Percentiles rank a stretch among this genome's conserved stretches.
Evolutionary conservation across 768 basidiomycete genomes (phyloP).

Genomic region (Agrocybe chaxingu): DNA sequence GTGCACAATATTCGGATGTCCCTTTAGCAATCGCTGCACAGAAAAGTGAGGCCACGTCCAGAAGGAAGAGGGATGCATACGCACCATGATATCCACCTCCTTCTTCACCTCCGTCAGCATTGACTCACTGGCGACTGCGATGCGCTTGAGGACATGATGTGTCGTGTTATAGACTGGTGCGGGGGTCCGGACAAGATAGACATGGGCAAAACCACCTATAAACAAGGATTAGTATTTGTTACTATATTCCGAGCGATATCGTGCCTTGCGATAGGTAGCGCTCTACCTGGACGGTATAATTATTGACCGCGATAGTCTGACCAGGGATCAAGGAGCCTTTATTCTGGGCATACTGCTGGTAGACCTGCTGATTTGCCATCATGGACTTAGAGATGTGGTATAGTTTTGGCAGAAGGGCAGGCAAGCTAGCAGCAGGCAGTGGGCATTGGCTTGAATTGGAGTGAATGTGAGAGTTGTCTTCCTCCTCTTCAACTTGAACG

Average conservation of each 20-base stretch:
- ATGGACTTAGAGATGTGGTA: conserved; percentile 9
- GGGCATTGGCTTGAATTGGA: conserved; percentile 16
- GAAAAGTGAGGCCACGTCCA: conserved; percentile 14
- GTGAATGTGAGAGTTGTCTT: conserved; percentile 9
- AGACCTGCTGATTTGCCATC: conserved; percentile 53
- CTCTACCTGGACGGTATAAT: conserved; percentile 88
- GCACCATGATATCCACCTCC: conserved; percentile 98
- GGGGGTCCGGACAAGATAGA: conserved; percentile 89
- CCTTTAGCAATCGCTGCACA: conserved; percentile 78
- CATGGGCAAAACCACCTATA: conserved; percentile 97
- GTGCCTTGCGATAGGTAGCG: conserved; percentile 93
- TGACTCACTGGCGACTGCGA: conserved; percentile 85
- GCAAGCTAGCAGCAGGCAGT: conserved; percentile 11
- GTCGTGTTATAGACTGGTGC: conserved; percentile 87
- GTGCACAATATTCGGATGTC: conserved; percentile 93
- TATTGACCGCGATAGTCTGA: conserved; percentile 87
- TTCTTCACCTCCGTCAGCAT: conserved; percentile 93
- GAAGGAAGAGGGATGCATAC: conserved; percentile 14
- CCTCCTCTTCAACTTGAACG: conserved; percentile 9
- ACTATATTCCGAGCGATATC: conserved; percentile 15
- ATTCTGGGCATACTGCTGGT: conserved; percentile 47
- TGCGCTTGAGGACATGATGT: conserved; percentile 95
- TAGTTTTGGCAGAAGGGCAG: background rate
- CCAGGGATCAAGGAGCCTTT: conserved; percentile 77
- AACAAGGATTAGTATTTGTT: conserved; percentile 11